Evolutionary conservation across 148 eudicot species (phyloP).

Genomic region (Oxyria digyna): DNA sequence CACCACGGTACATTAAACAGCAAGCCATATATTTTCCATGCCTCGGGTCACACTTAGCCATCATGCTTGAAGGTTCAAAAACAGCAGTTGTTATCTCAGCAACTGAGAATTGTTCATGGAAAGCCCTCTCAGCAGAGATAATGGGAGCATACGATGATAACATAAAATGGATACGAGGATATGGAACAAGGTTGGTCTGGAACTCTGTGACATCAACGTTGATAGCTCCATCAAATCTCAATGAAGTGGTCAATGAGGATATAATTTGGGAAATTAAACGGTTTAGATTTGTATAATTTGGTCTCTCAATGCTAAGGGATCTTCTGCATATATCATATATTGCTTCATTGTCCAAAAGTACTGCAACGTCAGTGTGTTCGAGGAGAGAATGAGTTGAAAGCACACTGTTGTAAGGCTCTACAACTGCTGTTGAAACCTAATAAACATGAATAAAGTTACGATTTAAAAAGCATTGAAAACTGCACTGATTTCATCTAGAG

Average conservation of each 20-base stretch:
- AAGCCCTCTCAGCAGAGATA: slow-evolving; percentile 51
- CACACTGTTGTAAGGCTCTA: slow-evolving; percentile 62
- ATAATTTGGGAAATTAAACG: slow-evolving; percentile 49
- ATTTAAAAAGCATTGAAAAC: not conserved
- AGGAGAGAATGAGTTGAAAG: slow-evolving; percentile 59
- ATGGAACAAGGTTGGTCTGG: slow-evolving; percentile 61
- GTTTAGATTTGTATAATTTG: slow-evolving; percentile 45
- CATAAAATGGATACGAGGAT: slow-evolving; percentile 62
- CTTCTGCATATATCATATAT: slow-evolving; percentile 55
- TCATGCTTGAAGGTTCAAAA: slow-evolving; percentile 56
- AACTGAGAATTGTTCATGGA: slow-evolving; percentile 43
- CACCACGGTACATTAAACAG: slow-evolving; percentile 64
- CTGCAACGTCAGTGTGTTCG: slow-evolving; percentile 49
- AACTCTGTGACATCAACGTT: slow-evolving; percentile 53
- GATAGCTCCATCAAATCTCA: slow-evolving; percentile 61
- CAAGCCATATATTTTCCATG: slow-evolving; percentile 66
- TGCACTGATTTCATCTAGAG: not conserved
- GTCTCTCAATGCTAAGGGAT: slow-evolving; percentile 51
- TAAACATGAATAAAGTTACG: not conserved
- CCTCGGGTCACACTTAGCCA: slow-evolving; percentile 63
- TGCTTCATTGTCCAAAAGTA: slow-evolving; percentile 60
- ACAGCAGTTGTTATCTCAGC: slow-evolving; percentile 56
- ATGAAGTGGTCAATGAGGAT: slow-evolving; percentile 51
- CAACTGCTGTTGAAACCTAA: slow-evolving; percentile 39
- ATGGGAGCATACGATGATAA: slow-evolving; percentile 59